A percentile compares a stretch with the other conserved stretches of the same genome.
These are phyloP conservation scores for Bathelium albidoporum DNA, from an alignment of 495 filamentous ascomycete genomes.

Conservation along the genomic window DNA sequence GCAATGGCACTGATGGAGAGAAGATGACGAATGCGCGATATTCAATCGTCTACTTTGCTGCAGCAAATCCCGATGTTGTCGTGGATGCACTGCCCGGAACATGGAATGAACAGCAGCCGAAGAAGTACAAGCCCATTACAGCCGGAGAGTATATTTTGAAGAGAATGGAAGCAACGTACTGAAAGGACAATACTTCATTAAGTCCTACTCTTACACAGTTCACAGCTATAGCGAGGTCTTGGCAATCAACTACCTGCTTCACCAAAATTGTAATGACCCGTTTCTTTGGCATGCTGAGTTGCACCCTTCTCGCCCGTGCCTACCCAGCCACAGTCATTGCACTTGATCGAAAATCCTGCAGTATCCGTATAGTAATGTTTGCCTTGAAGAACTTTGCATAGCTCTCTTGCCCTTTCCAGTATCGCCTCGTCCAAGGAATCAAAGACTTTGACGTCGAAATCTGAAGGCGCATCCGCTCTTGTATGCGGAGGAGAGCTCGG, in stretches of 20 bases:
- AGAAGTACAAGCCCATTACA: conserved; percentile 29
- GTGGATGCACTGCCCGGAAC: conserved; percentile 50
- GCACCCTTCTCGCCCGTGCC: conserved; percentile 68
- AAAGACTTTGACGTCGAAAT: conserved; percentile 74
- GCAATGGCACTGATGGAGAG: conserved; percentile 20
- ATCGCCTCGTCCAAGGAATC: conserved; percentile 56
- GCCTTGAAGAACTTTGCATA: conserved; percentile 59
- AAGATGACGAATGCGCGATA: conserved; percentile 43
- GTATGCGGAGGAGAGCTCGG: conserved; percentile 50
- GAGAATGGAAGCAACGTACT: conserved; percentile 26
- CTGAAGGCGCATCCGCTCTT: conserved; percentile 48
- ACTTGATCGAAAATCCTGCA: conserved; percentile 68
- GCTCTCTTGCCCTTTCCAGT: conserved; percentile 54
- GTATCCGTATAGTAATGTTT: conserved; percentile 90
- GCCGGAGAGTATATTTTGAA: conserved; percentile 26
- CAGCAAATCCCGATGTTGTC: conserved; percentile 42
- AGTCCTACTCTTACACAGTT: background rate
- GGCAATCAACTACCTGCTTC: conserved; percentile 38
- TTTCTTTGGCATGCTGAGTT: conserved; percentile 53
- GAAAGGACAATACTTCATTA: background rate
- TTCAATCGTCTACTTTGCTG: conserved; percentile 54
- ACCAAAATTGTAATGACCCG: conserved; percentile 64
- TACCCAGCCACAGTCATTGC: conserved; percentile 61
- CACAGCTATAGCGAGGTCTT: background rate
- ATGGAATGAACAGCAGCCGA: conserved; percentile 23